Conservation (phyloP, 495 filamentous ascomycete genomes). For the Xylaria castorea region DNA sequence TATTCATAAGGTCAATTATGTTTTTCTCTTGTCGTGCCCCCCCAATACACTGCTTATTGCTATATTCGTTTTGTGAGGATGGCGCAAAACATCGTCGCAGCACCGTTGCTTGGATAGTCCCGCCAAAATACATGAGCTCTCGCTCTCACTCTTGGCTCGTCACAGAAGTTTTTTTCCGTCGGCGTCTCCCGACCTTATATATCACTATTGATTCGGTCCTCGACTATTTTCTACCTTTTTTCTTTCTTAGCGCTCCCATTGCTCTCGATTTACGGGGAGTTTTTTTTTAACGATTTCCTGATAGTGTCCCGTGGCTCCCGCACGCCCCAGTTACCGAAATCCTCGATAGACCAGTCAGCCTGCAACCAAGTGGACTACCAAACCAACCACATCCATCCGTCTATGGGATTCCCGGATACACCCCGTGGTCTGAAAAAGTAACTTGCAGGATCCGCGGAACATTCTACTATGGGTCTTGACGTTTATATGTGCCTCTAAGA, state of each 20-base stretch:
- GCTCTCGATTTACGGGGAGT: not conserved
- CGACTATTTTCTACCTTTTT: not conserved
- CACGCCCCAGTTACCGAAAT: constrained; percentile 22
- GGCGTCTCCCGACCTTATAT: constrained; percentile 15
- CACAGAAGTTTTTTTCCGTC: not conserved
- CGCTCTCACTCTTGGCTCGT: constrained; percentile 13
- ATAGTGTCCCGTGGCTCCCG: constrained; percentile 28
- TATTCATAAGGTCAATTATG: constrained; percentile 22
- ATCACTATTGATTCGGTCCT: constrained; percentile 1
- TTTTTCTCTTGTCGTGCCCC: constrained; percentile 19
- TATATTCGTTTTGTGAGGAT: constrained; percentile 14
- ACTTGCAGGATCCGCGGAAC: constrained; percentile 23
- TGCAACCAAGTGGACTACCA: constrained; percentile 26
- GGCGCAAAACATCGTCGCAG: constrained; percentile 17
- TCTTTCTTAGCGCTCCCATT: constrained; percentile 10
- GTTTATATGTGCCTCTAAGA: too few species aligned
- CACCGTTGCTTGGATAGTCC: constrained; percentile 12
- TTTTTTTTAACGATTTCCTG: constrained; percentile 28
- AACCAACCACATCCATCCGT: constrained; percentile 27
- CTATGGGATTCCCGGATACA: constrained; percentile 21
- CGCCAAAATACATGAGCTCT: constrained; percentile 16
- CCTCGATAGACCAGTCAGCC: constrained; percentile 26
- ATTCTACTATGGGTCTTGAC: constrained; percentile 26
- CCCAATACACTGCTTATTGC: constrained; percentile 4
- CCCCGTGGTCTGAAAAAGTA: constrained; percentile 25